A percentile compares a stretch with the other conserved stretches of the same genome.
Conservation (phyloP, 2,329 filamentous ascomycete species). For the Venturia oleaginea region DNA sequence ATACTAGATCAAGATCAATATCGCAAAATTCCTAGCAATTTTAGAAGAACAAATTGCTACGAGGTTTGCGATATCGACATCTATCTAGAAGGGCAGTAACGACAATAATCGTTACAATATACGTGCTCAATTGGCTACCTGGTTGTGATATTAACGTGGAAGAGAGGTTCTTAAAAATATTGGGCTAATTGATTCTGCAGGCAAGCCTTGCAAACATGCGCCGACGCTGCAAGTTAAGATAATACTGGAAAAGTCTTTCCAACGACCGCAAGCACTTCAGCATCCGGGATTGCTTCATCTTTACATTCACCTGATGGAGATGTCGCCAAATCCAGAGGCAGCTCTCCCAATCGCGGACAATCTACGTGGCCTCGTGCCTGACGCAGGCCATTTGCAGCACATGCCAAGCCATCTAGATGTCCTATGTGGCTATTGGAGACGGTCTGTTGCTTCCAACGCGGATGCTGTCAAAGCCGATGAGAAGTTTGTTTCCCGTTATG, state of each 20-base stretch:
- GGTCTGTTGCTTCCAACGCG: slow-evolving; percentile 57
- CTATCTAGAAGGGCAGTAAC: too few species aligned
- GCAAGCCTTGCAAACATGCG: slow-evolving; percentile 45
- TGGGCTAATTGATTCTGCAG: slow-evolving; percentile 20
- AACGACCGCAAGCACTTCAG: slow-evolving; percentile 35
- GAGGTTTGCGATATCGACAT: too few species aligned
- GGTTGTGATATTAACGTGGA: background rate
- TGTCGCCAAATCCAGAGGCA: slow-evolving; percentile 57
- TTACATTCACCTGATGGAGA: slow-evolving; percentile 72
- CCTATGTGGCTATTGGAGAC: slow-evolving; percentile 60
- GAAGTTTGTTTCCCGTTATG: slow-evolving; percentile 50
- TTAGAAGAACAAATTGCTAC: too few species aligned
- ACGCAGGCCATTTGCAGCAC: slow-evolving; percentile 61
- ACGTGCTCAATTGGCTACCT: too few species aligned
- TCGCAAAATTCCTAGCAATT: too few species aligned
- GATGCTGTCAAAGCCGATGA: slow-evolving; percentile 60
- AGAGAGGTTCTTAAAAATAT: background rate
- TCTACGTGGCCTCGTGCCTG: slow-evolving; percentile 56
- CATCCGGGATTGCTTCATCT: slow-evolving; percentile 67
- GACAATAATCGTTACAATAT: background rate
- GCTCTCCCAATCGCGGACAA: slow-evolving; percentile 53
- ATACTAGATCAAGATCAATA: too few species aligned
- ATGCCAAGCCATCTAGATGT: slow-evolving; percentile 75
- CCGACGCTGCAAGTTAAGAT: slow-evolving; percentile 49
- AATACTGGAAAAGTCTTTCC: slow-evolving; percentile 51